phyloP scores from a whole-genome alignment of 148 eudicot genomes.

The Dysphania ambrosioides region DNA sequence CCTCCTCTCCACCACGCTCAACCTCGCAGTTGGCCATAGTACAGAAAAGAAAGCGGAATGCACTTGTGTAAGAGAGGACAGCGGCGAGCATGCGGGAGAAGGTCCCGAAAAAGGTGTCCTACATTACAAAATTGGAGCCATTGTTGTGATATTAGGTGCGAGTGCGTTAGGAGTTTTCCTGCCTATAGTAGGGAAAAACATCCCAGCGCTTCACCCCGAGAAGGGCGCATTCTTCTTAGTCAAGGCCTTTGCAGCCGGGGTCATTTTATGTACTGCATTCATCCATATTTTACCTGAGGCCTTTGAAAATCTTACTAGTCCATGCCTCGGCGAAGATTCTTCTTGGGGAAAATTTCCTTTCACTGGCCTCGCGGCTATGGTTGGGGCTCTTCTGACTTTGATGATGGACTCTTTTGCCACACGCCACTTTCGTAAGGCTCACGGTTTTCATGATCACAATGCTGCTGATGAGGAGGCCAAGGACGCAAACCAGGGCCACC shows the following conservation, averaged over 20 bases:
- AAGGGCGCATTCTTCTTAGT: constrained; percentile 33
- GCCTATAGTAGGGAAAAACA: constrained; percentile 28
- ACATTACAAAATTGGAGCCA: constrained; percentile 31
- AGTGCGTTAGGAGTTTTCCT: constrained; percentile 32
- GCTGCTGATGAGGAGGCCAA: constrained; percentile 19
- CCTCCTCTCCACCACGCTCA: constrained; percentile 3
- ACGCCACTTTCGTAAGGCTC: constrained; percentile 27
- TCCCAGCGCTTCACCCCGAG: constrained; percentile 25
- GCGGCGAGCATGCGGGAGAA: background rate
- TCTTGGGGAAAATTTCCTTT: constrained; percentile 32
- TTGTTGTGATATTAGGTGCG: constrained; percentile 20
- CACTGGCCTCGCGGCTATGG: constrained; percentile 32
- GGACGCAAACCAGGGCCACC: constrained; percentile 21
- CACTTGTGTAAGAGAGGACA: constrained; percentile 18
- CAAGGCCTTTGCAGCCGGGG: constrained; percentile 46
- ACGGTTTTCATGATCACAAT: constrained; percentile 1
- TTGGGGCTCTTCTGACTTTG: constrained; percentile 31
- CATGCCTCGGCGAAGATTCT: constrained; percentile 28
- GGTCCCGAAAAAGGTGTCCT: background rate
- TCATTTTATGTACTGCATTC: constrained; percentile 37
- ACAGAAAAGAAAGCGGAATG: constrained; percentile 18
- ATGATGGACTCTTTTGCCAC: constrained; percentile 42
- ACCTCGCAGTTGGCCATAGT: constrained; percentile 1
- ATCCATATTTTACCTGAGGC: constrained; percentile 42
- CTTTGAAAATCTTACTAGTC: constrained; percentile 25